Percentiles rank a stretch among this genome's conserved stretches.
Evolutionary conservation across 352 stramenopile species (phyloP).

Genomic region (Phytopythium litorale): DNA sequence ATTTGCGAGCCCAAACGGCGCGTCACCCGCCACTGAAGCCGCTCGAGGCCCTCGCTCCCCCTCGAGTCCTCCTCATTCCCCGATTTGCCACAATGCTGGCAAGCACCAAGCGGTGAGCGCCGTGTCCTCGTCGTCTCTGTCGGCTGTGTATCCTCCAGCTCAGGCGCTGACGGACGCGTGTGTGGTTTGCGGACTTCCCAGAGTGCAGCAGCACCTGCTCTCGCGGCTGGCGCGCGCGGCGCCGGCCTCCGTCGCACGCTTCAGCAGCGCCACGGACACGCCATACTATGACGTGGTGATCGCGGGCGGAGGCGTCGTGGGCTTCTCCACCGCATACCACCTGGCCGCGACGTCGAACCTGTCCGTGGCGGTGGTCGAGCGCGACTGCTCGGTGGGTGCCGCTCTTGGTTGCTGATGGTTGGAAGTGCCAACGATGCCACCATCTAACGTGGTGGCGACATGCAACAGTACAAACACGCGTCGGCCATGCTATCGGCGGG

Average conservation of each 20-base stretch:
- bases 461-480: slow-evolving; percentile 73
- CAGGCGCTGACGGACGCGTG: no score
- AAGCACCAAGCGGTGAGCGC: slow-evolving; percentile 23
- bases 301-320: slow-evolving; percentile 77
- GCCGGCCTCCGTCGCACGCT: slow-evolving; percentile 10
- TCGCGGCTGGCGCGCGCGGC: not conserved
- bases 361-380: slow-evolving; percentile 73
- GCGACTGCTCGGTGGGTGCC: slow-evolving; percentile 50
- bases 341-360: slow-evolving; percentile 63
- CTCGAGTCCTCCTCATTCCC: slow-evolving; percentile 13
- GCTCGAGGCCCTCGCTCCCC: not conserved
- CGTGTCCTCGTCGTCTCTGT: slow-evolving; percentile 10
- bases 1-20: slow-evolving; percentile 1
- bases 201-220: not conserved
- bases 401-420: not conserved
- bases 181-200: not conserved
- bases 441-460: not conserved
- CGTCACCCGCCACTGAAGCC: not conserved
- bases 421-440: not conserved
- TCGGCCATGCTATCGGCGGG: slow-evolving; percentile 74
- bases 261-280: slow-evolving; percentile 14
- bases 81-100: slow-evolving; percentile 32
- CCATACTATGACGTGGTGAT: slow-evolving; percentile 79
- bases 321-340: slow-evolving; percentile 85
- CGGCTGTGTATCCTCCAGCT: slow-evolving; percentile 9